A percentile compares a stretch with the other conserved stretches of the same genome.
Conservation (phyloP, 345 rosid species). For the Euphorbia pulcherrima region DNA sequence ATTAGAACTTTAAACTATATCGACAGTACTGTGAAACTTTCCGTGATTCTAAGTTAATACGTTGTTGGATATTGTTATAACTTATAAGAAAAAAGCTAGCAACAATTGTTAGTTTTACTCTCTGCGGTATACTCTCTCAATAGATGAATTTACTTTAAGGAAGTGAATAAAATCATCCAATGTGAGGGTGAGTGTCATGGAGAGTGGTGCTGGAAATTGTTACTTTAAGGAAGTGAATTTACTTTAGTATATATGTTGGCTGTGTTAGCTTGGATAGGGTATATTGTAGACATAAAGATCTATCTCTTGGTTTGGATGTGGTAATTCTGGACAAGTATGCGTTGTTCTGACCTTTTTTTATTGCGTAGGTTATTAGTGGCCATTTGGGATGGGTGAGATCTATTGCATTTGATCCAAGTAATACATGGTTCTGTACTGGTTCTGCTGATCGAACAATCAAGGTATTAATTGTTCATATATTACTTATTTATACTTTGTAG, state of each 20-base stretch:
- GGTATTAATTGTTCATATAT: conserved; percentile 37
- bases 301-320: background rate
- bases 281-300: background rate
- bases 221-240: background rate
- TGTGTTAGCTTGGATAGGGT: background rate
- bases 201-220: too few species aligned
- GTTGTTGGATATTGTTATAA: background rate
- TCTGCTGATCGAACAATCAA: conserved; percentile 97
- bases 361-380: conserved; percentile 74
- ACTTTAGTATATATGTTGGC: background rate
- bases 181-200: too few species aligned
- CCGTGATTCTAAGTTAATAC: background rate
- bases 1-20: background rate
- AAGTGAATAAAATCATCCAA: too few species aligned
- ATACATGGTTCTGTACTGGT: conserved; percentile 96
- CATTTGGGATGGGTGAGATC: conserved; percentile 99
- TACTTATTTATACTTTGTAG: background rate
- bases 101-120: background rate
- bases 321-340: conserved; percentile 6
- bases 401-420: conserved; percentile 93
- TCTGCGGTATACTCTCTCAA: too few species aligned
- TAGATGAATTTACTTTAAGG: too few species aligned
- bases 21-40: background rate
- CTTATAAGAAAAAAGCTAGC: background rate
- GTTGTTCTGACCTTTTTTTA: conserved; percentile 15